Evolutionary conservation across 805 yeast genomes (phyloP).

Genomic region (Monosporozyma yasuniensis): DNA sequence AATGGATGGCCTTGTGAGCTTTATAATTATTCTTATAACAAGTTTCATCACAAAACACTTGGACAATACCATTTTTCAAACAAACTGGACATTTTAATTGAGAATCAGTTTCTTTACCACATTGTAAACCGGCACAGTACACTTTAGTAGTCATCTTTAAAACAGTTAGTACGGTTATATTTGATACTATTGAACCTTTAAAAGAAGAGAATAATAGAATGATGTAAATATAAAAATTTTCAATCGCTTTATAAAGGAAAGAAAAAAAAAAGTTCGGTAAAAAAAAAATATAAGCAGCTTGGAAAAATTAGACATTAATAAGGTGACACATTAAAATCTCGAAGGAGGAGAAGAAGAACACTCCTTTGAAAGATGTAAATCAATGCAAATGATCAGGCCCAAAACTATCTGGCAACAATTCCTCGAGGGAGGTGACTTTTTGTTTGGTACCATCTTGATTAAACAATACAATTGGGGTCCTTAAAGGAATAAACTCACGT

Average conservation of each 20-base stretch:
- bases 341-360: no score
- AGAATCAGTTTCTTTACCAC: conserved; percentile 75
- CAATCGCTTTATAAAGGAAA: not conserved
- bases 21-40: conserved; percentile 73
- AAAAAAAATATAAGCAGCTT: not conserved
- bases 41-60: conserved; percentile 69
- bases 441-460: conserved; percentile 41
- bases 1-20: conserved; percentile 68
- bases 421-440: conserved; percentile 42
- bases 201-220: not conserved
- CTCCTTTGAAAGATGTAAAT: not conserved
- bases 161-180: not conserved
- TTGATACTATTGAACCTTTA: not conserved
- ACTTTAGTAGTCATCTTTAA: conserved; percentile 5
- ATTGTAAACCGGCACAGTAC: conserved; percentile 69
- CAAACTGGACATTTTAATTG: conserved; percentile 86
- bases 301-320: not conserved
- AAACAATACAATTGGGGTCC: conserved; percentile 62
- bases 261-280: not conserved
- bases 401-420: conserved; percentile 73
- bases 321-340: not conserved
- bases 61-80: conserved; percentile 54
- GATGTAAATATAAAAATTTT: not conserved
- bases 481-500: conserved; percentile 57
- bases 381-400: conserved; percentile 61